Percentiles rank a stretch among this genome's conserved stretches.
Conservation (phyloP, 108 stramenopile species). For the Craspedostauros australis region DNA sequence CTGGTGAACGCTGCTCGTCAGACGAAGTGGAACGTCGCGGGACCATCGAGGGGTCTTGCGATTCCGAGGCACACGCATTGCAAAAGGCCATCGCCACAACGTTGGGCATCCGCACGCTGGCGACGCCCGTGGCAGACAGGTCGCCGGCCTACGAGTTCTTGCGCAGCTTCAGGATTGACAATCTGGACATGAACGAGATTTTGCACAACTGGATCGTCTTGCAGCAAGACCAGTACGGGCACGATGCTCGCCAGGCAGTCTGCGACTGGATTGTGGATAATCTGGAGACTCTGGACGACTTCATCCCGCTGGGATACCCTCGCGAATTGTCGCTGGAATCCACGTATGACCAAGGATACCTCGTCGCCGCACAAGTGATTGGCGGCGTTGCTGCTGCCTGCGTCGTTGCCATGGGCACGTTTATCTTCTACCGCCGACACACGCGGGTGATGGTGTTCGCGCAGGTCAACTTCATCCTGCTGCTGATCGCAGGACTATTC, state of each 20-base stretch:
- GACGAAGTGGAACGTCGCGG: conserved; percentile 11
- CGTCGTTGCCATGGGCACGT: not conserved
- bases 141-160: conserved; percentile 17
- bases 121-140: not conserved
- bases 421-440: conserved; percentile 3
- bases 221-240: not conserved
- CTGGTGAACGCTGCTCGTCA: conserved; percentile 9
- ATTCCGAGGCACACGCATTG: conserved; percentile 14
- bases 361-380: conserved; percentile 5
- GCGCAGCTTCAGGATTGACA: not conserved
- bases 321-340: not conserved
- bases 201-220: not conserved
- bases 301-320: conserved; percentile 21
- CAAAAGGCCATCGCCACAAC: conserved; percentile 6
- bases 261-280: conserved; percentile 30
- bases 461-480: conserved; percentile 18
- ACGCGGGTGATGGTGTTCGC: conserved; percentile 23
- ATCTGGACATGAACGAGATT: conserved; percentile 11
- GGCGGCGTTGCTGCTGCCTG: conserved; percentile 2
- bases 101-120: not conserved
- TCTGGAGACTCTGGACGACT: conserved; percentile 3
- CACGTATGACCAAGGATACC: not conserved
- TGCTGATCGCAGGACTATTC: conserved; percentile 22
- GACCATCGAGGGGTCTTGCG: conserved; percentile 14
- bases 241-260: conserved; percentile 25